Conservation (phyloP, 768 basidiomycete genomes). For the Suillus luteus region DNA sequence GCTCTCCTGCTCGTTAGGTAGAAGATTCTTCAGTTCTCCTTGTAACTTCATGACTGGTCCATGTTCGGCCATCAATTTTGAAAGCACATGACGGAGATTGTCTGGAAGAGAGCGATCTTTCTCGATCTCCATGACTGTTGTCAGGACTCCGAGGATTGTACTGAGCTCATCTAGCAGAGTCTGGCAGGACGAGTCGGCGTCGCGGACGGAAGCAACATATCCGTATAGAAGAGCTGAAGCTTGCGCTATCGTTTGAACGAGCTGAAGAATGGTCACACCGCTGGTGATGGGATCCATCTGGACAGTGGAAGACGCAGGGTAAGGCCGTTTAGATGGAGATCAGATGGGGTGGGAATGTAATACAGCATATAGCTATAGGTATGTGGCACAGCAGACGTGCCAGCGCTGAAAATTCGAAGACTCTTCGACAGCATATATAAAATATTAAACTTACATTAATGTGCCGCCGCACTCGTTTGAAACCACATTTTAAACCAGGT, state of each 20-base stretch:
- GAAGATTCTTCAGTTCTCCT: neutral
- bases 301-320: too few relatives aligned
- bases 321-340: too few relatives aligned
- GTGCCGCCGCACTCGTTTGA: too few relatives aligned
- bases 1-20: neutral
- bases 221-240: neutral
- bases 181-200: neutral
- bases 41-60: neutral
- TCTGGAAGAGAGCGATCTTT: neutral
- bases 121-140: neutral
- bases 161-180: neutral
- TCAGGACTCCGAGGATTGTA: neutral
- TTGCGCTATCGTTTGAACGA: slow-evolving; percentile 1
- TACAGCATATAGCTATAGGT: too few relatives aligned
- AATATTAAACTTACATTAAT: too few relatives aligned
- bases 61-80: neutral
- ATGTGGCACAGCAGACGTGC: too few relatives aligned
- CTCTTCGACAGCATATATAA: too few relatives aligned
- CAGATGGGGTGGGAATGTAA: too few relatives aligned
- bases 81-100: neutral
- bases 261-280: neutral
- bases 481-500: too few relatives aligned
- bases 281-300: slow-evolving; percentile 3
- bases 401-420: too few relatives aligned
- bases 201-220: slow-evolving; percentile 2